Evolutionary conservation across 2,329 filamentous ascomycete species (phyloP).

Genomic region (Ophiostoma himal-ulmi): DNA sequence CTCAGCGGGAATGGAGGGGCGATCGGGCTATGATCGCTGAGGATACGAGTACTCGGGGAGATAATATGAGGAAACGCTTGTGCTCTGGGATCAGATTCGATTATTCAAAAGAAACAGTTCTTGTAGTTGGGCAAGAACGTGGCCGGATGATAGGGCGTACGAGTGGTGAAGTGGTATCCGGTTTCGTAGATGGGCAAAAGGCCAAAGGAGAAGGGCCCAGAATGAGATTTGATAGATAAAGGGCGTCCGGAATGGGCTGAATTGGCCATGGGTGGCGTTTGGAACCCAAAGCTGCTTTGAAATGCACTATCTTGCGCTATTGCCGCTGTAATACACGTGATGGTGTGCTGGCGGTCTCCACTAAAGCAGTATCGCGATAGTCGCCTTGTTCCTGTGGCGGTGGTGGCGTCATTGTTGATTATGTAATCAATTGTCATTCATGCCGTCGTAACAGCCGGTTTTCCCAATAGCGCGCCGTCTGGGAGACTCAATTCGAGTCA

Average conservation of each 20-base stretch:
- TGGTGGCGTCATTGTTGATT: neutral
- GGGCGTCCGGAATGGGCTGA: neutral
- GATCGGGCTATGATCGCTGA: neutral
- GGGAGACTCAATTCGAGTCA: neutral
- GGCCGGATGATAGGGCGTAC: neutral
- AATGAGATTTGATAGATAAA: conserved; percentile 1
- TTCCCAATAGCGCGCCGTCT: neutral
- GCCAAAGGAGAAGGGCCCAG: conserved; percentile 19
- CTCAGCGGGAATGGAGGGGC: neutral
- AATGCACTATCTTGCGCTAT: neutral
- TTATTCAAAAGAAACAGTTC: neutral
- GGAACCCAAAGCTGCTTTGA: neutral
- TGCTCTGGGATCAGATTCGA: neutral
- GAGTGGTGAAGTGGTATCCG: conserved; percentile 2
- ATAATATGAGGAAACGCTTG: neutral
- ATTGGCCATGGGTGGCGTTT: conserved; percentile 3
- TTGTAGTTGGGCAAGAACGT: neutral
- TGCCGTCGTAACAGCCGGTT: neutral
- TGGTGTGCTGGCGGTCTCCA: neutral
- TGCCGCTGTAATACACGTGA: neutral
- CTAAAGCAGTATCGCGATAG: neutral
- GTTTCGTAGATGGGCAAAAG: conserved; percentile 19
- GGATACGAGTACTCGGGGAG: no score
- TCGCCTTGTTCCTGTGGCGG: neutral
- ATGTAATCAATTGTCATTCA: neutral